Conservation (phyloP, 768 basidiomycete species). For the Galerina sulciceps region DNA sequence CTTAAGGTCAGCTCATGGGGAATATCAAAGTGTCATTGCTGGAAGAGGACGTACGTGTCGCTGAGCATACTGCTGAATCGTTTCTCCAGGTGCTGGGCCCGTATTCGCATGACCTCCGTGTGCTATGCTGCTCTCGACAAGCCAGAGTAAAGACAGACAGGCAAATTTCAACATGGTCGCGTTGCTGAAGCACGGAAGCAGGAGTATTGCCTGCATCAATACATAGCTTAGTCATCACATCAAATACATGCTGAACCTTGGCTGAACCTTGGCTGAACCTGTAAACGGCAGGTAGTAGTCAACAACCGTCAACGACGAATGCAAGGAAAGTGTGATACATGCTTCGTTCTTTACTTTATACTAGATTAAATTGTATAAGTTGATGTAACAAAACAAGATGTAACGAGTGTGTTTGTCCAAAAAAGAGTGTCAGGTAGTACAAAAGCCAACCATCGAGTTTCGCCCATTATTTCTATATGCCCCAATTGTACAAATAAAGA, state of each 20-base stretch:
- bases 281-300: not conserved
- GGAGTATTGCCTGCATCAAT: no score
- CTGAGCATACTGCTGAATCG: conserved; percentile 83
- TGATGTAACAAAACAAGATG: not conserved
- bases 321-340: no score
- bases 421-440: conserved; percentile 8
- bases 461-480: not conserved
- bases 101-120: conserved; percentile 69
- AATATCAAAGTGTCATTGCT: not conserved
- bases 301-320: no score
- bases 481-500: conserved; percentile 2
- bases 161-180: conserved; percentile 52
- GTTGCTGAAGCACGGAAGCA: not conserved
- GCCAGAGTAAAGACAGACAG: conserved; percentile 44
- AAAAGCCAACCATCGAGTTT: not conserved
- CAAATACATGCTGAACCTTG: not conserved
- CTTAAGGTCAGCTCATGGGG: conserved; percentile 8
- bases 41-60: conserved; percentile 74
- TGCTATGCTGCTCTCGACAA: conserved; percentile 32
- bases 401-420: conserved; percentile 6
- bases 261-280: no score
- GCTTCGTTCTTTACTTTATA: no score
- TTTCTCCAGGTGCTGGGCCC: conserved; percentile 57
- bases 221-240: conserved; percentile 17
- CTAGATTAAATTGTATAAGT: no score